phyloP scores from a whole-genome alignment of 2,329 filamentous ascomycete species.

The Colletotrichum siamense region DNA sequence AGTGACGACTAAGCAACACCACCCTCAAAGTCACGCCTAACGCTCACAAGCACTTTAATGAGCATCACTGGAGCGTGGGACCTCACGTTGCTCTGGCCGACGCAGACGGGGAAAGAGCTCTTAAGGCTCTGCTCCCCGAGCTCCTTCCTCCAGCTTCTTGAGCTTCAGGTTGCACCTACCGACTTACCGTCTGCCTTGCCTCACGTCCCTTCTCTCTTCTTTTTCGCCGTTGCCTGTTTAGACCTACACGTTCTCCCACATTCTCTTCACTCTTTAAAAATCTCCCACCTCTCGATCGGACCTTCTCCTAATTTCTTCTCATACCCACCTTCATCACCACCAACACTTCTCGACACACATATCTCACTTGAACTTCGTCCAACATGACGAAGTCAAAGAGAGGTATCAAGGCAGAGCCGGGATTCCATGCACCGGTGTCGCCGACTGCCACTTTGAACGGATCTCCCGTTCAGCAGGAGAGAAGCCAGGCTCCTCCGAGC shows the following conservation, averaged over 20 bases:
- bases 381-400: constrained; percentile 11
- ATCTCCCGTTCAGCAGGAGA: background rate
- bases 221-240: background rate
- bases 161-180: background rate
- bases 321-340: background rate
- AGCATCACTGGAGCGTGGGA: constrained; percentile 15
- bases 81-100: constrained; percentile 19
- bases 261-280: background rate
- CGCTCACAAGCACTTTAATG: constrained; percentile 9
- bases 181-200: background rate
- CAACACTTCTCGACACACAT: background rate
- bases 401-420: constrained; percentile 17
- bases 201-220: background rate
- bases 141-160: background rate
- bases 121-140: constrained; percentile 16
- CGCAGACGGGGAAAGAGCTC: constrained; percentile 19
- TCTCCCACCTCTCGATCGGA: background rate
- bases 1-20: background rate
- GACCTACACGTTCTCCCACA: background rate
- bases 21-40: constrained; percentile 2
- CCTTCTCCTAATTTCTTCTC: background rate
- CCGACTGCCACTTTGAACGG: background rate
- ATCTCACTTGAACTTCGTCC: background rate
- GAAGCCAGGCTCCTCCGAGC: background rate
- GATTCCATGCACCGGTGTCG: background rate